A percentile compares a stretch with the other conserved stretches of the same genome.
These are phyloP conservation scores for Myriosclerotinia duriaeana DNA, from an alignment of 2,329 filamentous ascomycete species.

Conservation along the genomic window DNA sequence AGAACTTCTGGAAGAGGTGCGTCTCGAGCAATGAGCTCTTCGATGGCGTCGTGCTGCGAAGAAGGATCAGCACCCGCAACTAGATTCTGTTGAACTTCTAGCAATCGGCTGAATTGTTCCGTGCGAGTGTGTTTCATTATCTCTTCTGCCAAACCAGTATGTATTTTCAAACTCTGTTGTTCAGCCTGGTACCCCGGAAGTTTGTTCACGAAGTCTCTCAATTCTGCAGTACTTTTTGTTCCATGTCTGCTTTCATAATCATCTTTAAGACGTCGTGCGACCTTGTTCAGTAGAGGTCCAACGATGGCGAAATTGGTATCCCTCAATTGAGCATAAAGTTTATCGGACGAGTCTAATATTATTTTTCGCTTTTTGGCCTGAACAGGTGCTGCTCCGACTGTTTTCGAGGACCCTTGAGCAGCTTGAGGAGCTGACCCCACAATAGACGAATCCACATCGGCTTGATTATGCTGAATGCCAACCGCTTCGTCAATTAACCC, in stretches of 20 bases:
- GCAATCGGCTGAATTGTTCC: constrained; percentile 80
- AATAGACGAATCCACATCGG: constrained; percentile 87
- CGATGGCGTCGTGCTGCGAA: constrained; percentile 85
- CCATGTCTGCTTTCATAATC: constrained; percentile 88
- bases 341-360: constrained; percentile 83
- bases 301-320: constrained; percentile 96
- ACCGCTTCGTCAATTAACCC: constrained; percentile 93
- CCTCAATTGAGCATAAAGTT: constrained; percentile 81
- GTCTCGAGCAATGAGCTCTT: constrained; percentile 90
- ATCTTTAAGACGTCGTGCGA: constrained; percentile 78
- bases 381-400: constrained; percentile 55
- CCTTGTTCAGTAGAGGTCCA: constrained; percentile 82
- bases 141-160: constrained; percentile 89
- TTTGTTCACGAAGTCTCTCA: constrained; percentile 93
- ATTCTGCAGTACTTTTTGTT: constrained; percentile 83
- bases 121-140: constrained; percentile 91
- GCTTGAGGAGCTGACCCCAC: constrained; percentile 70
- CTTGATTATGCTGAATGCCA: constrained; percentile 86
- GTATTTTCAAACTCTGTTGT: constrained; percentile 86
- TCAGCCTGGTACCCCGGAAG: constrained; percentile 90
- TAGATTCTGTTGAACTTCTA: constrained; percentile 95
- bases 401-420: constrained; percentile 53
- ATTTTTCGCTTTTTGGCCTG: constrained; percentile 82
- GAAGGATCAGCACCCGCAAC: constrained; percentile 86
- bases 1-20: constrained; percentile 79